phyloP scores from a whole-genome alignment of 768 basidiomycete genomes.

The Mycena venus region DNA sequence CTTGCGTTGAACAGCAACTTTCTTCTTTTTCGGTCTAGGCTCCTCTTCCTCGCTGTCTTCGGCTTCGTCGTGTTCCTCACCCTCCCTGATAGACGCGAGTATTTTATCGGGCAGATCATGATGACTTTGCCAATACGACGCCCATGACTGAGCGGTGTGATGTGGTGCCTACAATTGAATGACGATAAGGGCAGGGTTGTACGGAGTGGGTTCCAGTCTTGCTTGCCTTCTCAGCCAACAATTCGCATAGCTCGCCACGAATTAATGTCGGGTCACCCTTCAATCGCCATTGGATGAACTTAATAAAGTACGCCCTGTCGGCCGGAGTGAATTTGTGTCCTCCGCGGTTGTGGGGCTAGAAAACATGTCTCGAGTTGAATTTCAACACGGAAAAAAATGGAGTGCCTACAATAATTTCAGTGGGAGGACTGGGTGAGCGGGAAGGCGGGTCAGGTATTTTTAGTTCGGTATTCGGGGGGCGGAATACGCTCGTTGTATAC shows the following conservation, averaged over 20 bases:
- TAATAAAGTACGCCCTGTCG: constrained; percentile 76
- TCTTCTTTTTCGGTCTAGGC: constrained; percentile 40
- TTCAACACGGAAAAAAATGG: neutral
- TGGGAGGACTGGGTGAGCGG: constrained; percentile 79
- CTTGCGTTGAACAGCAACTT: constrained; percentile 40
- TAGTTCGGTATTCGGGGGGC: constrained; percentile 71
- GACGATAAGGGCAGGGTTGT: constrained; percentile 14
- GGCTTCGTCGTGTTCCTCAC: constrained; percentile 39
- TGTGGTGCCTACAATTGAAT: constrained; percentile 68
- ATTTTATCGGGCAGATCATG: constrained; percentile 80
- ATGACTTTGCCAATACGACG: constrained; percentile 74
- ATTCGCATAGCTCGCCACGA: constrained; percentile 66
- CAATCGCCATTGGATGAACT: constrained; percentile 74
- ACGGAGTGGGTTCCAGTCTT: neutral
- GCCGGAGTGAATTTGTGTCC: constrained; percentile 77
- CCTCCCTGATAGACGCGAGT: constrained; percentile 56
- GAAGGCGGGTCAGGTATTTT: constrained; percentile 74
- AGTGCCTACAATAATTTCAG: constrained; percentile 51
- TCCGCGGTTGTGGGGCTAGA: constrained; percentile 51
- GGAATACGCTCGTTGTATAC: constrained; percentile 64
- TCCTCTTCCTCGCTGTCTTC: constrained; percentile 40
- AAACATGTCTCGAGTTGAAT: neutral
- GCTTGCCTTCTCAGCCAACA: constrained; percentile 69
- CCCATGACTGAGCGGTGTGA: constrained; percentile 74
- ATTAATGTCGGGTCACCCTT: constrained; percentile 66